phyloP scores from a whole-genome alignment of 192 early-diverging fungal species.

The Helicostylum pulchrum region DNA sequence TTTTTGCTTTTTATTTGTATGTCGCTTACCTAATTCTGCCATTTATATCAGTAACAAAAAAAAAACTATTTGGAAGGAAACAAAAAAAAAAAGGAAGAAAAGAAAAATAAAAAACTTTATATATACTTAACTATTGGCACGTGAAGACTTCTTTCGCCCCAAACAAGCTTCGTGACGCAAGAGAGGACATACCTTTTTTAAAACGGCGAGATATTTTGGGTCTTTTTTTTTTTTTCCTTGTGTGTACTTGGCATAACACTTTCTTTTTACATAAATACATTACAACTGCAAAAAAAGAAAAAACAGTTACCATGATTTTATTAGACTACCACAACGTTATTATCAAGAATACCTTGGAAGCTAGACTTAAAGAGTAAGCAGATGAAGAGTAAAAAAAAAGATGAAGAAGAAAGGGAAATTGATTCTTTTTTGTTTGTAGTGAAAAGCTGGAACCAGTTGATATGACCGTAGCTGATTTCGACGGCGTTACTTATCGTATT shows the following conservation, averaged over 20 bases:
- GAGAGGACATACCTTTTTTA: too few species aligned
- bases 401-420: too few species aligned
- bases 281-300: not conserved
- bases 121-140: too few species aligned
- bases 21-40: too few species aligned
- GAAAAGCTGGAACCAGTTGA: slow-evolving; percentile 69
- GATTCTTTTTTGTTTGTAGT: slow-evolving; percentile 22
- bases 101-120: not conserved
- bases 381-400: too few species aligned
- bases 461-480: slow-evolving; percentile 92
- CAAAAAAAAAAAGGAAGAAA: not conserved
- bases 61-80: not conserved
- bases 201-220: too few species aligned
- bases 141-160: too few species aligned
- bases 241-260: not conserved
- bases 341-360: slow-evolving; percentile 51
- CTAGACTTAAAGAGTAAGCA: slow-evolving; percentile 49
- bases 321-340: slow-evolving; percentile 64
- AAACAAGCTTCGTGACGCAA: too few species aligned
- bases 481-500: slow-evolving; percentile 89
- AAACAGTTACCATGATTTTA: slow-evolving; percentile 46
- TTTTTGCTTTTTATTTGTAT: too few species aligned
- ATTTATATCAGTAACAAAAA: not conserved
- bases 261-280: not conserved
- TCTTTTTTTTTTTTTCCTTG: not conserved